Evolutionary conservation across 352 stramenopile genomes (phyloP), one percentile per base, ranked within the genome.

Genomic region (Plasmopara halstedii): DNA sequence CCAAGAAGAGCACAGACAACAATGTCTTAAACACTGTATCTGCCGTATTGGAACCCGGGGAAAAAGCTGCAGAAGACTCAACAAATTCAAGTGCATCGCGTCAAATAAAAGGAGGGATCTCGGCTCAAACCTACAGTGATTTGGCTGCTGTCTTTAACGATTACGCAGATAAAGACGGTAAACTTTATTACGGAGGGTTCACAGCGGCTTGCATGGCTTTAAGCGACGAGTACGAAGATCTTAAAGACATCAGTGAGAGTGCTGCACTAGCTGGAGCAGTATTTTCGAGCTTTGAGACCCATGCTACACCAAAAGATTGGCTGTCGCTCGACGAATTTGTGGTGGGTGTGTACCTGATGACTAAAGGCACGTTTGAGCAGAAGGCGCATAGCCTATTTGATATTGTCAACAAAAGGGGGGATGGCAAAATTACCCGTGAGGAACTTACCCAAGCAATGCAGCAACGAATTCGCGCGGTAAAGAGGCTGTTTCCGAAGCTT

Each of bases 301-400:
- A 68, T 29, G 46, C 61, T 4, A 62, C 56, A 6, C 60, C 60
- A n/a, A 84, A 79, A 19, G 74, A 87, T 41, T 88, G 70, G 72
- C 60, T 91, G 10, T 69, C 69, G 20, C 46, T 88, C 25, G 77
- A 88, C 46, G 80, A 91, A 42, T 91, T 91, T 40, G 73, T 83
- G 13, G 70, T 88, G 34, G 80, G 80, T 5, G 72, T 88, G 20
- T 88, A 91, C 52, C 44, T 91, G 25, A 86, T 88, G 67, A 85
- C 79, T 10, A 83, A 86, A 48, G 80, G 80, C 21, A 83, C 76
- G 1, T 74, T 86, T 5, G 76, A 86, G 50, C 70, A 91, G 48
- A 91, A 91, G 37, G 76, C 80, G 9, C 73, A 81, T 33, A 86
- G 51, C 20, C 59, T 91, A 14, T 91, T 91, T 41, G 70, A 83